Percentiles rank a stretch among this genome's conserved stretches.
Conservation (phyloP, 2,329 filamentous ascomycete species). For the Sclerotinia borealis region DNA sequence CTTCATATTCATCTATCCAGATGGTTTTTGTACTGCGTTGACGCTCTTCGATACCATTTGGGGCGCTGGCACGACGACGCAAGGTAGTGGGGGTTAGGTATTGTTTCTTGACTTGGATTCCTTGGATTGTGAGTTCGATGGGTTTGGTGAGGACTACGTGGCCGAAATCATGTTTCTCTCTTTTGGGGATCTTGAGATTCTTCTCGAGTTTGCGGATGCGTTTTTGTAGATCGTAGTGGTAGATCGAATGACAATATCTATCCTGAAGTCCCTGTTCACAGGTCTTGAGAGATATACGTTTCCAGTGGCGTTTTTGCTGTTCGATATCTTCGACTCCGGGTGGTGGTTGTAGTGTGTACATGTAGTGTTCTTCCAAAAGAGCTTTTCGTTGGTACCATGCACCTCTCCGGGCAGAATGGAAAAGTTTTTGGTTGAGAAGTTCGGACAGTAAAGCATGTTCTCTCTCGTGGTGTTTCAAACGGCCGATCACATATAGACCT, state of each 20-base stretch:
- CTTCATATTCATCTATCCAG: slow-evolving; percentile 76
- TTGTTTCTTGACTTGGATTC: slow-evolving; percentile 67
- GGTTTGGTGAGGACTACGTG: slow-evolving; percentile 76
- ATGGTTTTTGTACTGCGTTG: slow-evolving; percentile 63
- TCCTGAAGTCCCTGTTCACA: slow-evolving; percentile 87
- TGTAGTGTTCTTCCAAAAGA: slow-evolving; percentile 90
- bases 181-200: slow-evolving; percentile 71
- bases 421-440: slow-evolving; percentile 73
- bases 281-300: slow-evolving; percentile 65
- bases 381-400: slow-evolving; percentile 96
- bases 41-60: slow-evolving; percentile 20
- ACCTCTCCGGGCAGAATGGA: slow-evolving; percentile 78
- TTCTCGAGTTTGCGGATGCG: slow-evolving; percentile 88
- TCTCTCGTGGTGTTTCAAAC: slow-evolving; percentile 70
- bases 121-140: slow-evolving; percentile 66
- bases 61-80: slow-evolving; percentile 8
- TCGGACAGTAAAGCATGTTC: slow-evolving; percentile 72
- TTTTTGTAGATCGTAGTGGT: slow-evolving; percentile 92
- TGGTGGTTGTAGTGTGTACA: slow-evolving; percentile 51
- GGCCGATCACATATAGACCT: slow-evolving; percentile 68
- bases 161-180: slow-evolving; percentile 87
- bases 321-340: slow-evolving; percentile 38
- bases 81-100: slow-evolving; percentile 31
- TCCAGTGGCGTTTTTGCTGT: slow-evolving; percentile 76
- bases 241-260: slow-evolving; percentile 81